Evolutionary conservation across 495 filamentous ascomycete genomes (phyloP).

Genomic region (Tuber melanosporum): DNA sequence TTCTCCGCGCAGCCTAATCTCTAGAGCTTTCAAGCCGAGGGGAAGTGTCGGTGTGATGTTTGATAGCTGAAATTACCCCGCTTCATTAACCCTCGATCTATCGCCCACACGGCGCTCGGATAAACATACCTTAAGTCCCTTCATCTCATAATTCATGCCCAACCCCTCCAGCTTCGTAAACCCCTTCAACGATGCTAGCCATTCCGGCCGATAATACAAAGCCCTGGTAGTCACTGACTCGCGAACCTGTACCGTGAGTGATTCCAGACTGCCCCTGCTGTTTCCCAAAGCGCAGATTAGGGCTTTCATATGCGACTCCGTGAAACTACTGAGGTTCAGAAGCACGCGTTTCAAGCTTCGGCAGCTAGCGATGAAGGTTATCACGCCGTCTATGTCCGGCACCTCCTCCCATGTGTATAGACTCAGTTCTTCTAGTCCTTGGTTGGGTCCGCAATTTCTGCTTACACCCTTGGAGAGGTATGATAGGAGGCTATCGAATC

Average conservation of each 20-base stretch:
- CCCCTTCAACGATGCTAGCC: neutral
- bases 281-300: neutral
- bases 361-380: neutral
- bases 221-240: neutral
- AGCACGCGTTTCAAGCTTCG: neutral
- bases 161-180: neutral
- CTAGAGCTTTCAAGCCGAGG: neutral
- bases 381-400: neutral
- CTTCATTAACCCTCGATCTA: neutral
- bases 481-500: slow-evolving; percentile 3
- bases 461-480: neutral
- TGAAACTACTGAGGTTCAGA: neutral
- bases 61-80: neutral
- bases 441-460: neutral
- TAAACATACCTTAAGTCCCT: neutral
- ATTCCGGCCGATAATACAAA: neutral
- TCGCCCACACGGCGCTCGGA: neutral
- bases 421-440: neutral
- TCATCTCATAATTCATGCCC: neutral
- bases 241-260: neutral
- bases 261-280: neutral
- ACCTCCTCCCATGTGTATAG: neutral
- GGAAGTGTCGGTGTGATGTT: neutral
- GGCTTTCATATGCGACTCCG: neutral
- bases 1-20: neutral